Evolutionary conservation across 108 stramenopile species (phyloP).

Genomic region (Nitzschia palea): DNA sequence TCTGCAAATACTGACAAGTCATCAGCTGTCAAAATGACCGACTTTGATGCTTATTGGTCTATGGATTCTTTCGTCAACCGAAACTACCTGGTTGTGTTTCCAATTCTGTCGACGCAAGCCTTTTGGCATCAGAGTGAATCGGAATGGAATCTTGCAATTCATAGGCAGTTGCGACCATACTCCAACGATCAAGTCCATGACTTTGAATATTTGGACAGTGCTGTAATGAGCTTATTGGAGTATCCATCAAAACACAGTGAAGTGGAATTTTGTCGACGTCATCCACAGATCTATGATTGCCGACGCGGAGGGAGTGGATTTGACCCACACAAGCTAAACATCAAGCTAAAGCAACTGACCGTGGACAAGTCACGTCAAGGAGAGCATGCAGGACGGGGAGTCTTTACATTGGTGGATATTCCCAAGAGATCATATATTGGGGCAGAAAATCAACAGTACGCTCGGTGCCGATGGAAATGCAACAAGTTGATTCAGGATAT

Average conservation of each 20-base stretch:
- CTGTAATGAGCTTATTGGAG: background rate
- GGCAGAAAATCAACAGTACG: conserved; percentile 8
- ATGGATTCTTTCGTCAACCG: too few species aligned
- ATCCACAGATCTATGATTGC: background rate
- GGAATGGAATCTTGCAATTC: background rate
- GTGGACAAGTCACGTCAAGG: conserved; percentile 15
- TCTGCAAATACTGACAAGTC: too few species aligned
- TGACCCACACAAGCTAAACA: background rate
- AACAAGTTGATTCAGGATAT: background rate
- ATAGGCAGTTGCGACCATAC: background rate
- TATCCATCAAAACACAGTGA: background rate
- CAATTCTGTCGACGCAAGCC: background rate
- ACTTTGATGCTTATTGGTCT: too few species aligned
- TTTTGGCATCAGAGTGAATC: background rate
- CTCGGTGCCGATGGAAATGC: background rate
- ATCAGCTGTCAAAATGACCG: too few species aligned
- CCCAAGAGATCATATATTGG: conserved; percentile 5
- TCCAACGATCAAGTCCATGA: background rate
- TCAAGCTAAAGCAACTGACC: background rate
- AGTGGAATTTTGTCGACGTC: background rate
- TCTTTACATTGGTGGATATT: conserved; percentile 31
- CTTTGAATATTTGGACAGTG: background rate
- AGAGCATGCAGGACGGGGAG: conserved; percentile 31
- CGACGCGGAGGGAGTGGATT: too few species aligned
- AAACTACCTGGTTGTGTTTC: background rate